phyloP scores from a whole-genome alignment of 1,284 basidiomycete species.

The Ganoderma boninense region DNA sequence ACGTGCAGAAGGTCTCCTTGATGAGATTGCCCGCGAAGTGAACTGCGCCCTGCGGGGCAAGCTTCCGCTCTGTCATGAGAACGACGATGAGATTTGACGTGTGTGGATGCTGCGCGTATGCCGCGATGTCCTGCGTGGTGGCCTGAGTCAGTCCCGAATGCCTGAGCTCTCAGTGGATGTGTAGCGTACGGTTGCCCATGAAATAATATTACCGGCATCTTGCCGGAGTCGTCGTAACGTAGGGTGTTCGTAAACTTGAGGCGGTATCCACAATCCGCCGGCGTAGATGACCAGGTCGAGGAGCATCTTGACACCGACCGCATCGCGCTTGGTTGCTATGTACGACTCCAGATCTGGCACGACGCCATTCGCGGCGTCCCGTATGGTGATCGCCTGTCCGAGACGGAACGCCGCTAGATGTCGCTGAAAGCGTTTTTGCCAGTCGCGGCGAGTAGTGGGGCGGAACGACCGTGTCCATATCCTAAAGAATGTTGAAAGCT shows the following conservation, averaged over 20 bases:
- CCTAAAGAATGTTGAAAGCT: constrained; percentile 15
- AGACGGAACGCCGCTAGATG: constrained; percentile 41
- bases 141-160: constrained; percentile 13
- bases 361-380: constrained; percentile 35
- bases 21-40: constrained; percentile 52
- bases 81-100: constrained; percentile 54
- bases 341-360: constrained; percentile 56
- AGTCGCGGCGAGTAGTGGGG: constrained; percentile 31
- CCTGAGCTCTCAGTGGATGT: not conserved
- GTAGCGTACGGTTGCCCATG: constrained; percentile 54
- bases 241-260: constrained; percentile 41
- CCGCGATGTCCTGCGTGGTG: constrained; percentile 54
- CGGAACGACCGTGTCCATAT: constrained; percentile 32
- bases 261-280: constrained; percentile 53
- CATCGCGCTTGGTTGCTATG: constrained; percentile 52
- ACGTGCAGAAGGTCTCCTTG: constrained; percentile 48
- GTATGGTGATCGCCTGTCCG: constrained; percentile 34
- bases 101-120: constrained; percentile 54
- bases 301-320: constrained; percentile 58
- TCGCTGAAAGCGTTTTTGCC: constrained; percentile 42
- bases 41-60: constrained; percentile 57
- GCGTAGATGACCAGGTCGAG: constrained; percentile 64
- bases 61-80: constrained; percentile 47
- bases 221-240: constrained; percentile 46
- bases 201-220: constrained; percentile 54